Base-by-base conservation (phyloP, 108 stramenopile genomes). In the Skeletonema grethae region DNA sequence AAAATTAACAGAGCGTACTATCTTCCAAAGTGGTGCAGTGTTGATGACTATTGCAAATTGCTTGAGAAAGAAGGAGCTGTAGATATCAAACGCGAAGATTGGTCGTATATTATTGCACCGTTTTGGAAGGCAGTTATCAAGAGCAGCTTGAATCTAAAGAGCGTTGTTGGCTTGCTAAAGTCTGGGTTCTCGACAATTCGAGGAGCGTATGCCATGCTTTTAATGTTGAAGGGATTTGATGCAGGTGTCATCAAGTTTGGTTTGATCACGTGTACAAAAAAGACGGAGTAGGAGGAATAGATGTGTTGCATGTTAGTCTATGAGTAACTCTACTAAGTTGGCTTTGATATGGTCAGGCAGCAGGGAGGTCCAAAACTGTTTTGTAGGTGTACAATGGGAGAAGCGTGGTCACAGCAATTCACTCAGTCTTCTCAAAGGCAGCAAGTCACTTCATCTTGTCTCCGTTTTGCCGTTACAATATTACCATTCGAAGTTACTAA, bases 121-220 rank as follows among this genome's bases (percentile, higher is more conserved):
- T 97, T 97, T 84, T 97, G 97, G 97, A 95, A 94, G 74, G 97
- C 97, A 9, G 97, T 97, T 34, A 93, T 96, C 57, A 76, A 87
- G 57, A 88, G 87, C 60, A 88, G 85, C 62, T 67, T 93, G 68
- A 92, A 95, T 67, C 53, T 90, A 8, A 83, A 79, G 61, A 86
- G 82, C 61, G 61, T 95, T 18, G 53, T 87, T 34, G 95, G 95
- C 24, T 70, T 95, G 69, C 22, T 90, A 38, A 86, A 82, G 72
- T 87, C 86, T 69, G 95, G 95, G 13, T 90, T 90, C 57, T 82
- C 82, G 10, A 93, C 95, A 9, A 70, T 84, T 56, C 69, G 95
- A 8, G 95, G 95, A 32, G 95, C 95, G 25, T 90, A 90, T 74
- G 95, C 95, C 38, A 95, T 95, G 95, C 71, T 90, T 6, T 68